A percentile compares a stretch with the other conserved stretches of the same genome.
These are phyloP conservation scores for Verruconis gallopava DNA, from an alignment of 2,329 filamentous ascomycete species.

Conservation along the genomic window DNA sequence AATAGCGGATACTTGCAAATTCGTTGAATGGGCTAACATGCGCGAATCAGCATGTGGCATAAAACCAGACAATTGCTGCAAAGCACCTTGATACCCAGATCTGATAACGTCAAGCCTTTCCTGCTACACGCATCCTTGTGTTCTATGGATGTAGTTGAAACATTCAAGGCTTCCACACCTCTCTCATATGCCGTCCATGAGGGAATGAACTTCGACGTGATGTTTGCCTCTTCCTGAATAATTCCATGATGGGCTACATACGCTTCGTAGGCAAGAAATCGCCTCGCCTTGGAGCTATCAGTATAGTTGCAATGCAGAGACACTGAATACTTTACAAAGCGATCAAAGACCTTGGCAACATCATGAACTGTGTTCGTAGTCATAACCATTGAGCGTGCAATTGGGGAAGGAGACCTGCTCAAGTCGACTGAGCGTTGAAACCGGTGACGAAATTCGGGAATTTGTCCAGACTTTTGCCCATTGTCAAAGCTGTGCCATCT, in stretches of 20 bases:
- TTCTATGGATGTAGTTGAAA: constrained; percentile 58
- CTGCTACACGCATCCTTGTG: constrained; percentile 48
- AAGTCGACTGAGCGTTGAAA: constrained; percentile 34
- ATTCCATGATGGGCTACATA: constrained; percentile 84
- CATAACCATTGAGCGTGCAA: constrained; percentile 28
- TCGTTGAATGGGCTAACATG: constrained; percentile 81
- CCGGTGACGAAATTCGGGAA: constrained; percentile 16
- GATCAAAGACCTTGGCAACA: constrained; percentile 41
- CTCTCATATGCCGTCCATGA: constrained; percentile 71
- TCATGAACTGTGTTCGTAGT: constrained; percentile 41
- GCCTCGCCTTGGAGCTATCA: constrained; percentile 47
- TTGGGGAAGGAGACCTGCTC: constrained; percentile 26
- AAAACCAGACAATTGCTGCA: too few species aligned
- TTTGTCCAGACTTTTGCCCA: too few species aligned
- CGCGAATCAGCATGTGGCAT: background rate
- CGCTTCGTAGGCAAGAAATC: constrained; percentile 80
- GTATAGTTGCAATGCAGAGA: background rate
- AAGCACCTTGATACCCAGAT: constrained; percentile 83
- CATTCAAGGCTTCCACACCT: constrained; percentile 72
- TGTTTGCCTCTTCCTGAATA: constrained; percentile 64
- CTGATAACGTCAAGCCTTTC: constrained; percentile 69
- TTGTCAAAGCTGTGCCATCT: constrained; percentile 37
- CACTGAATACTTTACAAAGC: constrained; percentile 29
- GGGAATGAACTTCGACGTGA: constrained; percentile 53
- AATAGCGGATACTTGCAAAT: constrained; percentile 84